A percentile compares a stretch with the other conserved stretches of the same genome.
phyloP scores from a whole-genome alignment of 306 rosid genomes.

The Vicia sativa region DNA sequence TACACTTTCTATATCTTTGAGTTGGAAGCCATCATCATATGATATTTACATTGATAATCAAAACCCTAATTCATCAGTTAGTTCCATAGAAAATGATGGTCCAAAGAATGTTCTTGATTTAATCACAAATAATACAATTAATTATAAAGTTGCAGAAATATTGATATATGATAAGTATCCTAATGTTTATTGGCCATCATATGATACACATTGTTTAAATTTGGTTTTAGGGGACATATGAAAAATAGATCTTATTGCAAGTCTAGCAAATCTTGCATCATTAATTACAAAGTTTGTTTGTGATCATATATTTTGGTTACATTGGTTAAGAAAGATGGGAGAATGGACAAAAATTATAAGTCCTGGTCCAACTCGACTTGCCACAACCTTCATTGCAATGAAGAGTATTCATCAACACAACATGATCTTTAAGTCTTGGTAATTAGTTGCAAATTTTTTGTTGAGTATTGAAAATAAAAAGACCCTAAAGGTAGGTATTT shows the following conservation, averaged over 20 bases:
- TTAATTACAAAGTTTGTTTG: neutral
- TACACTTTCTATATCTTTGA: no score
- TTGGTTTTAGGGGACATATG: neutral
- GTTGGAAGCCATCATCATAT: no score
- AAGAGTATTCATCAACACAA: neutral
- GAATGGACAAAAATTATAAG: neutral
- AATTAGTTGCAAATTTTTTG: neutral
- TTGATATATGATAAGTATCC: neutral
- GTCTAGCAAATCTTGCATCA: neutral
- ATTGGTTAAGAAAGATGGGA: neutral
- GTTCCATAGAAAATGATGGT: neutral
- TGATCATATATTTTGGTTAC: neutral
- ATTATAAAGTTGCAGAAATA: neutral
- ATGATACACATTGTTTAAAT: neutral
- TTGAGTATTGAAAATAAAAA: neutral
- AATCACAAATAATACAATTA: neutral
- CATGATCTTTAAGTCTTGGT: neutral
- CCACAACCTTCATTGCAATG: neutral
- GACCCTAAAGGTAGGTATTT: neutral
- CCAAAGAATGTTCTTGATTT: neutral
- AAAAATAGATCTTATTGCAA: neutral
- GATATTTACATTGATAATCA: no score
- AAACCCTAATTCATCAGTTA: no score
- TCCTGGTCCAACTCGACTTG: neutral
- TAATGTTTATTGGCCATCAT: neutral